Base-by-base conservation (phyloP, 2,329 filamentous ascomycete genomes). In the Juglanconis juglandina region DNA sequence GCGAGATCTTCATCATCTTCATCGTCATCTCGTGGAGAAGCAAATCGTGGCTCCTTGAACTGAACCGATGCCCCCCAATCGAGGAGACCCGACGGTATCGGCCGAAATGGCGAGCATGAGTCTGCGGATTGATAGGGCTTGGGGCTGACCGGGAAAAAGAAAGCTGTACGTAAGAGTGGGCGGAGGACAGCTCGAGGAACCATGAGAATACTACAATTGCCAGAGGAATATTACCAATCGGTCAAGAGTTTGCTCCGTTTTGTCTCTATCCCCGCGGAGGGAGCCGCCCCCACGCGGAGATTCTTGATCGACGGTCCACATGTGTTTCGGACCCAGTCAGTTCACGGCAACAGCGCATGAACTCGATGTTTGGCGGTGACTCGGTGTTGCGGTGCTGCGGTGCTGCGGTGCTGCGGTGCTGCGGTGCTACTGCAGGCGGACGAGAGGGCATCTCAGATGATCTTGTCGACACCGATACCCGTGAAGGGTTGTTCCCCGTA, bases 401-500 rank as follows among this genome's bases (percentile, higher is more conserved):
- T 24, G 24, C 14, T 35, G 10, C 30, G 14, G 13, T 33, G 14
- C 7, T 8, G 9, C 24, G 11, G 35, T 53, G 13, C 8, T 35
- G 10, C 30, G 14, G 13, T 44, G 14, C 7, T 8, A n/a, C 39
- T 32, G 41, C 24, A 44, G 13, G 41, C 39, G 32, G 24, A 13
- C 39, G 7, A 44, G 5, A n/a, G 52, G 5, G 8, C 30, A 44
- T 44, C 14, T 34, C 39, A 33, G n/a, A 41, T 42, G 10, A 44
- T 17, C 10, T 53, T 10, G 30, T 34, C n/a, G 30, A 17, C 7
- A 32, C 14, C 39, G 13, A n/a, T 14, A 7, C 7, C 13, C 10
- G 37, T 35, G 14, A 8, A 42, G 51, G 58, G 41, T 37, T 55
- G 33, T 44, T 54, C 57, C 57, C 57, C 47, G 44, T 54, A 24